Evolutionary conservation across 176 grass and related monocot species (phyloP).

Genomic region (Zea luxurians): DNA sequence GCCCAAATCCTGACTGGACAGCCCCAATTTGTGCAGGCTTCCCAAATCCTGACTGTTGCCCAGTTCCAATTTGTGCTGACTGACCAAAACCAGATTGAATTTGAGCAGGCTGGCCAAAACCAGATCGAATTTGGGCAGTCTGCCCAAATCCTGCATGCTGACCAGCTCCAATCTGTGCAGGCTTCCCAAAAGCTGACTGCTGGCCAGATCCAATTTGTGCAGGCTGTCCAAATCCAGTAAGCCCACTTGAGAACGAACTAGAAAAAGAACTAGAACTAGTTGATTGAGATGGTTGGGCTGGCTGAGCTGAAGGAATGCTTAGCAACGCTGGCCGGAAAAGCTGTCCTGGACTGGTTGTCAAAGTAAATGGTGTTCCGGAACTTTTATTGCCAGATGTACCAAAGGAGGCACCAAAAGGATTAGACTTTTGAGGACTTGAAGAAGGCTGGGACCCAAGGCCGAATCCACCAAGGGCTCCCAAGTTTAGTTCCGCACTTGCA

Average conservation of each 20-base stretch:
- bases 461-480: slow-evolving; percentile 81
- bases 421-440: slow-evolving; percentile 67
- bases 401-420: slow-evolving; percentile 82
- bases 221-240: slow-evolving; percentile 86
- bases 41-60: slow-evolving; percentile 67
- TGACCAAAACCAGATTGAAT: slow-evolving; percentile 77
- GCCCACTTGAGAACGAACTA: slow-evolving; percentile 55
- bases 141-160: slow-evolving; percentile 83
- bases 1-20: slow-evolving; percentile 63
- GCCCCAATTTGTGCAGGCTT: slow-evolving; percentile 65
- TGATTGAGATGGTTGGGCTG: slow-evolving; percentile 60
- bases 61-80: slow-evolving; percentile 56
- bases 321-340: slow-evolving; percentile 80
- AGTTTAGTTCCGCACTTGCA: slow-evolving; percentile 53
- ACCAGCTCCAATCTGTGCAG: slow-evolving; percentile 61
- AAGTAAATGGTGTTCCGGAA: slow-evolving; percentile 42
- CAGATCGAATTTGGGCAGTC: slow-evolving; percentile 63
- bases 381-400: slow-evolving; percentile 50
- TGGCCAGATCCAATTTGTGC: slow-evolving; percentile 61
- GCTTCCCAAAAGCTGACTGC: slow-evolving; percentile 64
- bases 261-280: slow-evolving; percentile 63
- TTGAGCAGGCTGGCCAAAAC: slow-evolving; percentile 75
- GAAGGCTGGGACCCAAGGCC: slow-evolving; percentile 63
- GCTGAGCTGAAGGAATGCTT: slow-evolving; percentile 74
- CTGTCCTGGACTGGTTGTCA: slow-evolving; percentile 68